Base-by-base conservation (phyloP, 2,329 filamentous ascomycete species). In the Paecilomyces dactylethromorphus region DNA sequence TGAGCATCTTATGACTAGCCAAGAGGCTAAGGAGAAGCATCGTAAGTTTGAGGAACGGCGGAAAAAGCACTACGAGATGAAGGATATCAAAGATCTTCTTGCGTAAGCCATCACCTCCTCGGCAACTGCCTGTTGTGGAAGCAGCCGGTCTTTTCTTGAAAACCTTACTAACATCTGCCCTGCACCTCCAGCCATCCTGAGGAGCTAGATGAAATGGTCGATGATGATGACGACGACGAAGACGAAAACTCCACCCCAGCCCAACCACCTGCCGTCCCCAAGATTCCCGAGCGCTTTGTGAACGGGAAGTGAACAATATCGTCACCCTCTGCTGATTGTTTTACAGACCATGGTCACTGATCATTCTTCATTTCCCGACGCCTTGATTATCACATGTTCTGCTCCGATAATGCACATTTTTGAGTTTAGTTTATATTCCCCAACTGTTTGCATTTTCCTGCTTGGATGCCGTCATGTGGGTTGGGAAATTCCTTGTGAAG, bases 1-100 rank as follows among this genome's bases (percentile, higher is more conserved):
- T 35, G 76, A 76, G 58, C 68, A 64, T 79, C 78, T 71, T 81
- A 84, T 75, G 83, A 85, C 71, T 79, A 86, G 77, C 4, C 73
- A 77, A 50, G 91, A 96, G 74, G 92, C 96, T 72, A 81, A 81
- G 62, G 91, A 94, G 79, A 97, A 97, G 81, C 94, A 99, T 76
- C 85, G 84, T 71, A 86, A 89, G 72, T 99, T 99, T 74, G 92
- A 97, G 78, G 82, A 90, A 78, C 83, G 91, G 80, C 85, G 94
- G 70, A 97, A 94, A 86, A 93, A 87, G 80, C 94, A 99, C 76
- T 99, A 99, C 76, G 94, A 99, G 82, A 99, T 99, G 94, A 91
- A 86, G 78, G 89, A 94, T 70, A 92, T 97, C 59, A 96, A 94
- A 69, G 85, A 87, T 69, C 78, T 97, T 56, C 84, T 99, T 64